A percentile compares a stretch with the other conserved stretches of the same genome.
These are phyloP conservation scores for Lactifluus subvellereus DNA, from an alignment of 768 basidiomycete genomes.

Conservation along the genomic window DNA sequence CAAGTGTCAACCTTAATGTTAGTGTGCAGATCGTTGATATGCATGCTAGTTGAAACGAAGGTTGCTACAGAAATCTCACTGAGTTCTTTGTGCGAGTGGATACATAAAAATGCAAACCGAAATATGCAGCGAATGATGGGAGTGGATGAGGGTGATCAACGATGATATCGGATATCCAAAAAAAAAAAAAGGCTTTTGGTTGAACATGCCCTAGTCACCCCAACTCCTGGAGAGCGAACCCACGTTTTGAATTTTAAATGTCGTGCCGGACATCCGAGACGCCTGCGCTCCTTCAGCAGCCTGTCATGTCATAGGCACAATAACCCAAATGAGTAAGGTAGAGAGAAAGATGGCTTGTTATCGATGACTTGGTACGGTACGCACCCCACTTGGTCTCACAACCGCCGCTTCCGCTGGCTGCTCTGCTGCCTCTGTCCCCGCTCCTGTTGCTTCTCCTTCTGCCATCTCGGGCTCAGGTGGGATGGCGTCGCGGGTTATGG, in stretches of 20 bases:
- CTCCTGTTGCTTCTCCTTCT: background rate
- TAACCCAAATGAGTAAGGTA: background rate
- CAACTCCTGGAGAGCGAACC: slow-evolving; percentile 33
- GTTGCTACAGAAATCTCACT: background rate
- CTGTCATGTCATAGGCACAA: background rate
- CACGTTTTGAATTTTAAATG: slow-evolving; percentile 30
- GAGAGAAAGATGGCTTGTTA: background rate
- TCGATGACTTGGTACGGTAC: background rate
- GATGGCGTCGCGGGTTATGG: slow-evolving; percentile 12
- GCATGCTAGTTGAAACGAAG: background rate
- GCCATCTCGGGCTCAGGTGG: background rate
- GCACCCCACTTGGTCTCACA: background rate
- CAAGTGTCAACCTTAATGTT: background rate
- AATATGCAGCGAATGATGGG: background rate
- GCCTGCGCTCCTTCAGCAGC: background rate
- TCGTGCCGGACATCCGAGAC: slow-evolving; percentile 10
- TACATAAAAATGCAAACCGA: slow-evolving; percentile 5
- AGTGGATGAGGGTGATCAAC: background rate
- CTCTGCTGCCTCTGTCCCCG: background rate
- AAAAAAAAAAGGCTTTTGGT: background rate
- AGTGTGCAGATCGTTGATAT: background rate
- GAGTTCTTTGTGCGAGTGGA: slow-evolving; percentile 5
- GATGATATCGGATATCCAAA: slow-evolving; percentile 2
- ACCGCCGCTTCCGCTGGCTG: background rate
- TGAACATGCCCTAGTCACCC: slow-evolving; percentile 28